Percentiles rank a stretch among this genome's conserved stretches.
These are phyloP conservation scores for Cytospora paraplurivora DNA, from an alignment of 2,329 filamentous ascomycete genomes.

Conservation along the genomic window DNA sequence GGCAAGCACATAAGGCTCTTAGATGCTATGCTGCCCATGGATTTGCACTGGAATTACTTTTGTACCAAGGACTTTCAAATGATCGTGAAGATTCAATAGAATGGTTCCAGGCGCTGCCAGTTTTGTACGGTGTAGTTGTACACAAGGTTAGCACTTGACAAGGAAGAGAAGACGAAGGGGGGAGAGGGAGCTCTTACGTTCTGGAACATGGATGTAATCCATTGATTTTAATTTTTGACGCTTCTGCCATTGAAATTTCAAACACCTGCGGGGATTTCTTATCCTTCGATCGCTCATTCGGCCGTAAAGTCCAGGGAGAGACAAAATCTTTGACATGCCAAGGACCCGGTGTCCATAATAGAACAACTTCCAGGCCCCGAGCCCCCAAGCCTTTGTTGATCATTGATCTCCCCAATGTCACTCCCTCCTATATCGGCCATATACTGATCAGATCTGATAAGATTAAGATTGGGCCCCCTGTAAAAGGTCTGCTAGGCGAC, in stretches of 20 bases:
- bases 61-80: background rate
- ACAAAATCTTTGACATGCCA: constrained; percentile 13
- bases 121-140: constrained; percentile 1
- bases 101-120: background rate
- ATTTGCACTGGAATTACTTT: background rate
- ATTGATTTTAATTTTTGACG: background rate
- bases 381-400: constrained; percentile 19
- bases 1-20: background rate
- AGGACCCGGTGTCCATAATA: constrained; percentile 15
- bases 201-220: constrained; percentile 13
- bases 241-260: constrained; percentile 1
- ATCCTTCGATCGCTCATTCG: constrained; percentile 5
- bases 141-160: background rate
- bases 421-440: constrained; percentile 12
- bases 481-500: constrained; percentile 13
- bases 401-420: constrained; percentile 11
- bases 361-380: constrained; percentile 9
- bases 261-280: background rate
- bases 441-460: constrained; percentile 21
- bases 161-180: background rate
- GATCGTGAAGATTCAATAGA: background rate
- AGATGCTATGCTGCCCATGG: background rate
- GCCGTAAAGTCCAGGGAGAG: background rate
- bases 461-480: constrained; percentile 14
- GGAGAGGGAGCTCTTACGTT: background rate